Conservation (phyloP, 306 rosid genomes). For the Gastrolobium bilobum region DNA sequence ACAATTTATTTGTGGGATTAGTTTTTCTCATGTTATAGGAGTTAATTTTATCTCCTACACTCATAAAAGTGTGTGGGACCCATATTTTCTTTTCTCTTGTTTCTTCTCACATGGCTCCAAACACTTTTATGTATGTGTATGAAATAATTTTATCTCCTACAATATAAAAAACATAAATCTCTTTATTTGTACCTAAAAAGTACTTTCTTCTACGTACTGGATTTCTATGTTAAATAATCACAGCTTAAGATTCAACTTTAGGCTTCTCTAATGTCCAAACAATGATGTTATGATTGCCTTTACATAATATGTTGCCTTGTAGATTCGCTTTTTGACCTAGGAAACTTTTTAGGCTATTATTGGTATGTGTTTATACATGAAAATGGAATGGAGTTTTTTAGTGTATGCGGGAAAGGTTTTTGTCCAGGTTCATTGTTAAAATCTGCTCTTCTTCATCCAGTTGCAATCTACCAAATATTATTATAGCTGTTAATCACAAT, state of each 20-base stretch:
- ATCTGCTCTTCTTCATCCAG: neutral
- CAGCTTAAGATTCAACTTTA: neutral
- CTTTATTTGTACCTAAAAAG: neutral
- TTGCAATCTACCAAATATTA: neutral
- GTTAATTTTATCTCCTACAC: too few relatives aligned
- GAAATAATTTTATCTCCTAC: too few relatives aligned
- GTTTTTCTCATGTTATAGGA: too few relatives aligned
- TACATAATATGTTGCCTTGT: slow-evolving; percentile 10
- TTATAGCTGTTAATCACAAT: slow-evolving; percentile 12
- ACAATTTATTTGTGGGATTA: neutral
- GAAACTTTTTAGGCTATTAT: neutral
- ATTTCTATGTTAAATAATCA: neutral
- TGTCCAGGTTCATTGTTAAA: neutral
- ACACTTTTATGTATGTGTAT: too few relatives aligned
- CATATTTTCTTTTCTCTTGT: too few relatives aligned
- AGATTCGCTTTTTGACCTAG: neutral
- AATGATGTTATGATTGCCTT: neutral
- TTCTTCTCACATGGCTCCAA: too few relatives aligned
- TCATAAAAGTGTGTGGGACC: too few relatives aligned
- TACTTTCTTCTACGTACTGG: neutral
- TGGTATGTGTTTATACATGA: neutral
- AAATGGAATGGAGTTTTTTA: neutral
- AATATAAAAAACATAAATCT: too few relatives aligned
- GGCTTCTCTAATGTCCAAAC: neutral
- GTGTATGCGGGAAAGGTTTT: neutral